Evolutionary conservation across 805 yeast species (phyloP).

Genomic region (Ogataea paraovalis): DNA sequence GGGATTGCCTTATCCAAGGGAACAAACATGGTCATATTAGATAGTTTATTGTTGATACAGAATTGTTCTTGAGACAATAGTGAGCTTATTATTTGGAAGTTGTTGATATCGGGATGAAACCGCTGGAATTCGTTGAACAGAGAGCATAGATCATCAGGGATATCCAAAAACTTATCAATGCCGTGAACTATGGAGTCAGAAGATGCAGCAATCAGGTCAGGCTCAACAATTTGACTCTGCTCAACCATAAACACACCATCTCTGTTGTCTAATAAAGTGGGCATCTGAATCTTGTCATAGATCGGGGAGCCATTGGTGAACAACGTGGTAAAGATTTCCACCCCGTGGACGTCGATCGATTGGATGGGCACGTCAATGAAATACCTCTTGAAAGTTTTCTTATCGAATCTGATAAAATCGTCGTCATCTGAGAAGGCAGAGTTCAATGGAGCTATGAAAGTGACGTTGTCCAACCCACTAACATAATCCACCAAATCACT

Average conservation of each 20-base stretch:
- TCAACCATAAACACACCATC: conserved; percentile 35
- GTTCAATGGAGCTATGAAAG: conserved; percentile 78
- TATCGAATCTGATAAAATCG: conserved; percentile 7
- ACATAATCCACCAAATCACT: conserved; percentile 59
- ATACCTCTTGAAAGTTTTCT: conserved; percentile 27
- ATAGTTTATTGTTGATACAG: conserved; percentile 16
- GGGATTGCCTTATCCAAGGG: conserved; percentile 41
- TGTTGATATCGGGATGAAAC: conserved; percentile 14
- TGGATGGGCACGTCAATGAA: conserved; percentile 32
- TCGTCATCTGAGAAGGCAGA: conserved; percentile 51
- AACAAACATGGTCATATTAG: conserved; percentile 40
- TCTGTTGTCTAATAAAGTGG: conserved; percentile 33
- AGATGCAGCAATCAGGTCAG: conserved; percentile 54
- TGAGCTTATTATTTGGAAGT: conserved; percentile 15
- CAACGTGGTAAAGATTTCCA: conserved; percentile 24
- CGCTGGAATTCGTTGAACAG: conserved; percentile 24
- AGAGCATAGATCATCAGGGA: conserved; percentile 35
- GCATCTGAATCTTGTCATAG: conserved; percentile 21
- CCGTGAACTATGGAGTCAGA: conserved; percentile 69
- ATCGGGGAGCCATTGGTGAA: conserved; percentile 19
- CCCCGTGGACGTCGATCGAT: conserved; percentile 28
- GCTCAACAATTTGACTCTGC: conserved; percentile 47
- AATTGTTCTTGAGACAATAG: conserved; percentile 18
- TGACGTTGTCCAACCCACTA: conserved; percentile 57
- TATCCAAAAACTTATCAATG: conserved; percentile 42